phyloP scores from a whole-genome alignment of 176 grass and related monocot genomes.

The Cenchrus purpureus region DNA sequence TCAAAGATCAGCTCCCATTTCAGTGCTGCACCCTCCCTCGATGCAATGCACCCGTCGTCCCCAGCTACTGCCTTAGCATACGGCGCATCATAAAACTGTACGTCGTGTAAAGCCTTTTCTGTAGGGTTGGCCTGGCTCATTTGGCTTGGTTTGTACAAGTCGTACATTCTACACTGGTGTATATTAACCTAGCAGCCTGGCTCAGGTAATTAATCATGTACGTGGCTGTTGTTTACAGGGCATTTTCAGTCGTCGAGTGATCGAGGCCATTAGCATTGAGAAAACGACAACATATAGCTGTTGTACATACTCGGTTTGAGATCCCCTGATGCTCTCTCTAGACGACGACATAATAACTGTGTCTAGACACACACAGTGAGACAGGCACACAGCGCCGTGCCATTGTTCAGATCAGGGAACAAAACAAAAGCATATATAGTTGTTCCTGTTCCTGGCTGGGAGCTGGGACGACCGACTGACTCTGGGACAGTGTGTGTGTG shows the following conservation, averaged over 20 bases:
- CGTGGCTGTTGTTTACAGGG: too few species aligned
- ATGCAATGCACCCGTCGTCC: background rate
- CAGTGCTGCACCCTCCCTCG: background rate
- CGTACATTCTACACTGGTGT: background rate
- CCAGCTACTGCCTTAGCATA: constrained; percentile 1
- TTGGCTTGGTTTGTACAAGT: background rate
- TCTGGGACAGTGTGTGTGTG: too few species aligned
- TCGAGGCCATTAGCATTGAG: background rate
- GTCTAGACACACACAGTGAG: background rate
- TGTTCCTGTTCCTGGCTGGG: background rate
- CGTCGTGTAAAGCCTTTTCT: background rate
- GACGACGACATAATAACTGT: too few species aligned
- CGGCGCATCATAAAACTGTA: background rate
- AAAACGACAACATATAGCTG: background rate
- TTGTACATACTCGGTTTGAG: too few species aligned
- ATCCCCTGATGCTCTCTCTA: background rate
- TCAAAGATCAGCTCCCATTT: background rate
- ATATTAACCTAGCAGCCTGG: background rate
- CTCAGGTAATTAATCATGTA: too few species aligned
- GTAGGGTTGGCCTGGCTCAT: background rate
- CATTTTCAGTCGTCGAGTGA: background rate
- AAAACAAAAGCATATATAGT: background rate
- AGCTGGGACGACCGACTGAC: too few species aligned
- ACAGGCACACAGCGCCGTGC: constrained; percentile 31
- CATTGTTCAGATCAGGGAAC: background rate